phyloP scores from a whole-genome alignment of 2,329 filamentous ascomycete species.

The Rugonectria rugulosa region DNA sequence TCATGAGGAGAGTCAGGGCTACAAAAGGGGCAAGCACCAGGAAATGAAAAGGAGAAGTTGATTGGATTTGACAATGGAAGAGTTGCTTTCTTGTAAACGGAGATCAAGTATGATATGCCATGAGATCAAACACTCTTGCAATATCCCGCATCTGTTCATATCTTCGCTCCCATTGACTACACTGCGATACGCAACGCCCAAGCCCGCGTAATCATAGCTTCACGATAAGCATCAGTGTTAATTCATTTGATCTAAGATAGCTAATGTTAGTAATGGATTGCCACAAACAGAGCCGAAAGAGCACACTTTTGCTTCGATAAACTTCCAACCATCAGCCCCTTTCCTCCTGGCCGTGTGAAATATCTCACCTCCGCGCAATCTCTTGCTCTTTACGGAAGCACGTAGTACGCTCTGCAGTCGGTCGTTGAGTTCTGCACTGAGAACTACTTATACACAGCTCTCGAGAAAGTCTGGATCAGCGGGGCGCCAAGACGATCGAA shows the following conservation, averaged over 20 bases:
- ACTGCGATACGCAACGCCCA: slow-evolving; percentile 2
- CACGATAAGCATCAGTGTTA: slow-evolving; percentile 25
- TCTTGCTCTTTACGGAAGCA: slow-evolving; percentile 17
- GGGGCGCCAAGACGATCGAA: slow-evolving; percentile 4
- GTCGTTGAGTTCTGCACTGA: slow-evolving; percentile 24
- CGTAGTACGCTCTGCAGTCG: slow-evolving; percentile 15
- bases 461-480: background rate
- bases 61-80: too few relatives aligned
- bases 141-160: too few relatives aligned
- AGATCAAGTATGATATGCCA: background rate
- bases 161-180: too few relatives aligned
- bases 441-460: slow-evolving; percentile 22
- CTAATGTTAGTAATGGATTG: slow-evolving; percentile 1
- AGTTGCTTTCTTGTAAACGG: too few relatives aligned
- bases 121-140: too few relatives aligned
- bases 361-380: slow-evolving; percentile 16
- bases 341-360: background rate
- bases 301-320: slow-evolving; percentile 2
- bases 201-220: slow-evolving; percentile 27
- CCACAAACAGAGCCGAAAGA: background rate
- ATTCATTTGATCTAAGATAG: slow-evolving; percentile 27
- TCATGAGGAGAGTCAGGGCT: background rate
- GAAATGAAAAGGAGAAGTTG: too few relatives aligned
- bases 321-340: slow-evolving; percentile 1
- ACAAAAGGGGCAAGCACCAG: too few relatives aligned